Evolutionary conservation across 2,329 filamentous ascomycete genomes (phyloP).

Genomic region (Phialophora verrucosa): DNA sequence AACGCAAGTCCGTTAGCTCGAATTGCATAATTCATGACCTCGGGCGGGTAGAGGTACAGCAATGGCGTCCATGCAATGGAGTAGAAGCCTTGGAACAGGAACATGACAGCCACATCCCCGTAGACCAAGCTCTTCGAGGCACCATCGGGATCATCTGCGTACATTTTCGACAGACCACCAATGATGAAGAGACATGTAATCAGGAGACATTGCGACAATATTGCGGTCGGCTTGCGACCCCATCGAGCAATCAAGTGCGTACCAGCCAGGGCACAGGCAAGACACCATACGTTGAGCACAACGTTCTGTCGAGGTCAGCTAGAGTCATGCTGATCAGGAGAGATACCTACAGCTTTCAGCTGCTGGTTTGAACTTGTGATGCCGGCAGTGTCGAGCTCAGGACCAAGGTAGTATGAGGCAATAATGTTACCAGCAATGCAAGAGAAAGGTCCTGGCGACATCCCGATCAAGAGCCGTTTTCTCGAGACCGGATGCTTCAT

Average conservation of each 20-base stretch:
- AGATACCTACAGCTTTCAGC: conserved; percentile 45
- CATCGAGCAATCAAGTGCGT: conserved; percentile 51
- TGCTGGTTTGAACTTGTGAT: conserved; percentile 53
- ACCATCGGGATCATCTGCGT: conserved; percentile 28
- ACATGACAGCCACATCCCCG: conserved; percentile 56
- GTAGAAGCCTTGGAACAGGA: conserved; percentile 60
- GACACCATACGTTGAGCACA: conserved; percentile 59
- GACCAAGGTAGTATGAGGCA: conserved; percentile 51
- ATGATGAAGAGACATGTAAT: conserved; percentile 58
- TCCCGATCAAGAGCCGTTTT: conserved; percentile 15
- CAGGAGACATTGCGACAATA: conserved; percentile 40
- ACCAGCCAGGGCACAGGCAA: conserved; percentile 51
- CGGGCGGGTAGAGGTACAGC: conserved; percentile 56
- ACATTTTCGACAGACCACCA: conserved; percentile 56
- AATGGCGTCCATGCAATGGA: conserved; percentile 57
- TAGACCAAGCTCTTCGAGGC: conserved; percentile 45
- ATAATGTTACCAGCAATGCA: conserved; percentile 46
- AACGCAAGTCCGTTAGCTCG: conserved; percentile 41
- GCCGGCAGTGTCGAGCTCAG: conserved; percentile 54
- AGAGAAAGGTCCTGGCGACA: conserved; percentile 16
- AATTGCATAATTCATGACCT: conserved; percentile 58
- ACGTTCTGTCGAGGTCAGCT: conserved; percentile 47
- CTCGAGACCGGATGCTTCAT: conserved; percentile 13
- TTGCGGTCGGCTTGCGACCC: conserved; percentile 51
- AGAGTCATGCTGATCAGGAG: background rate